phyloP scores from a whole-genome alignment of 2,329 filamentous ascomycete genomes.

The Zalaria sp. region DNA sequence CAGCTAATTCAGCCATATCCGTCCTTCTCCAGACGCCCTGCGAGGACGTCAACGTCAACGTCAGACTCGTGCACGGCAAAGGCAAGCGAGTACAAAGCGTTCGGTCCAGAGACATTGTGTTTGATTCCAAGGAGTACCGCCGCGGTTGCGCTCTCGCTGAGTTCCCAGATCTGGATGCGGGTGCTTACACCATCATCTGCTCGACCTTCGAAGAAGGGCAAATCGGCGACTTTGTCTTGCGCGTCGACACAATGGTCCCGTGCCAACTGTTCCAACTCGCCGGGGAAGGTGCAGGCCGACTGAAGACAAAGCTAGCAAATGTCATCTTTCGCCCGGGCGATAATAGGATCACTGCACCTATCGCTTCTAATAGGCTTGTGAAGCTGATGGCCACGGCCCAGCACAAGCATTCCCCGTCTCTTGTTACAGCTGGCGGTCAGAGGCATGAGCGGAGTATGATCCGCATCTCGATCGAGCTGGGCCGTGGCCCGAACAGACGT shows the following conservation, averaged over 20 bases:
- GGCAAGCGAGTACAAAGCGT: slow-evolving; percentile 59
- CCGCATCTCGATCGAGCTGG: slow-evolving; percentile 58
- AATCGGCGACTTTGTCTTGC: slow-evolving; percentile 57
- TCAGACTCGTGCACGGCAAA: slow-evolving; percentile 68
- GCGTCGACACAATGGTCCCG: slow-evolving; percentile 50
- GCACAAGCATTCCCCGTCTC: slow-evolving; percentile 9
- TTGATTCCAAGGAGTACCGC: slow-evolving; percentile 78
- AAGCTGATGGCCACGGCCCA: slow-evolving; percentile 16
- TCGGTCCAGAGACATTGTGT: slow-evolving; percentile 61
- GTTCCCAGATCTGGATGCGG: slow-evolving; percentile 45
- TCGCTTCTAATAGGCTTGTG: slow-evolving; percentile 36
- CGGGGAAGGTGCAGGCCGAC: slow-evolving; percentile 59
- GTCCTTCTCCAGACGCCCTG: slow-evolving; percentile 58
- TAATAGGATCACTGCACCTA: slow-evolving; percentile 39
- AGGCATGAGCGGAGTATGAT: slow-evolving; percentile 33
- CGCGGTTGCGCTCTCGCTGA: slow-evolving; percentile 63
- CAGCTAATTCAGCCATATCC: slow-evolving; percentile 46
- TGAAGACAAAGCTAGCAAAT: slow-evolving; percentile 45
- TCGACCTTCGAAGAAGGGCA: slow-evolving; percentile 82
- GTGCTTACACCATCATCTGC: slow-evolving; percentile 75
- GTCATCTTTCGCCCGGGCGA: slow-evolving; percentile 35
- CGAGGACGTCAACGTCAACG: slow-evolving; percentile 60
- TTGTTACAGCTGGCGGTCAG: neutral
- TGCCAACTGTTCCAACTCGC: slow-evolving; percentile 48
- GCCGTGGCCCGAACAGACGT: slow-evolving; percentile 53